Conservation (phyloP, 176 grass and related monocot species). For the Lolium perenne region DNA sequence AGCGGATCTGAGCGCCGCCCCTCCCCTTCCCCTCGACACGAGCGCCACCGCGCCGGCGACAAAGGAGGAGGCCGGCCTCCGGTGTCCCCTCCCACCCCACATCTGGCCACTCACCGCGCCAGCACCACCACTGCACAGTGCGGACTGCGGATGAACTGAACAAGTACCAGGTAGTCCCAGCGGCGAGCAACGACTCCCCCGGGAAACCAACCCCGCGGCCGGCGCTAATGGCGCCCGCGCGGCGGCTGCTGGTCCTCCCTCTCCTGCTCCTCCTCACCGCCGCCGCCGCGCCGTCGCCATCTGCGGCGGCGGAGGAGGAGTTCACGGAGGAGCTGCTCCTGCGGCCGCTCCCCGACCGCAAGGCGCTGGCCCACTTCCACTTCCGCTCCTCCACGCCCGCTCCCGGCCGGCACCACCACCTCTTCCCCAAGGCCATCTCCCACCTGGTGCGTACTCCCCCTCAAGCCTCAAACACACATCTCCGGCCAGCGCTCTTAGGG, state of each 20-base stretch:
- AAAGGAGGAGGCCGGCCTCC: neutral
- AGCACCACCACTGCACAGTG: neutral
- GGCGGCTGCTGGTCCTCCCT: neutral
- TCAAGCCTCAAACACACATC: conserved; percentile 23
- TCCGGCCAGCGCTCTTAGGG: neutral
- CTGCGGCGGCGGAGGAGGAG: conserved; percentile 39
- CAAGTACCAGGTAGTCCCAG: neutral
- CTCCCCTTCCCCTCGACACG: neutral
- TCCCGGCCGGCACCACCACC: conserved; percentile 63
- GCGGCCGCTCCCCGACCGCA: conserved; percentile 80
- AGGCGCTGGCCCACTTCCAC: conserved; percentile 86
- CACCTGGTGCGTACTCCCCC: conserved; percentile 63
- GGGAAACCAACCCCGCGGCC: neutral
- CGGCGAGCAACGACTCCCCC: neutral
- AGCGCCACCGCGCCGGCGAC: neutral
- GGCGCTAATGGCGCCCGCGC: conserved; percentile 46
- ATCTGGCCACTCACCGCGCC: neutral
- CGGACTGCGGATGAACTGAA: neutral
- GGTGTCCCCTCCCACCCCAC: neutral
- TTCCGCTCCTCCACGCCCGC: conserved; percentile 67
- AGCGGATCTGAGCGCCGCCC: neutral
- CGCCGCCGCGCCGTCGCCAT: neutral
- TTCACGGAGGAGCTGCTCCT: conserved; percentile 91
- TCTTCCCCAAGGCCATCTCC: conserved; percentile 93
- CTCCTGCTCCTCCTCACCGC: conserved; percentile 25